Conservation (phyloP, 805 yeast species). For the Ogataea neopini region DNA sequence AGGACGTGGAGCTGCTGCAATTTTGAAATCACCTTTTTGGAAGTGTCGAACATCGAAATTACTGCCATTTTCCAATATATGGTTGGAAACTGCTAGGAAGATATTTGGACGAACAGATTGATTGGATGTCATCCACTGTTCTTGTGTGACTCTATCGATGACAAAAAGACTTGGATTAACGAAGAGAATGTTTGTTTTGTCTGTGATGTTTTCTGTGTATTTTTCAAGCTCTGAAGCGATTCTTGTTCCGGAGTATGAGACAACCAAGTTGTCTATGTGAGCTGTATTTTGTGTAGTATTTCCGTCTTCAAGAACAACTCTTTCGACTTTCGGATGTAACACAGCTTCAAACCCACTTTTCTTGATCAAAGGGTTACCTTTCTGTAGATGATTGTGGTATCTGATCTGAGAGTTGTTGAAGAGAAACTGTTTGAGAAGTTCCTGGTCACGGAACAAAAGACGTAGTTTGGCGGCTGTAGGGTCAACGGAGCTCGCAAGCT, state of each 20-base stretch:
- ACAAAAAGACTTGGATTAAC: constrained; percentile 27
- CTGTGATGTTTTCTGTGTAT: constrained; percentile 14
- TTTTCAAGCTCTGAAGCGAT: constrained; percentile 4
- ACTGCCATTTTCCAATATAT: constrained; percentile 17
- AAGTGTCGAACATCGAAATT: constrained; percentile 28
- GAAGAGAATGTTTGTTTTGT: constrained; percentile 26
- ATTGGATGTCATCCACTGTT: constrained; percentile 9
- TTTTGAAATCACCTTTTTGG: constrained; percentile 23
- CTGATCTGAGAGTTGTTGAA: constrained; percentile 16
- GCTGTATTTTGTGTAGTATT: neutral
- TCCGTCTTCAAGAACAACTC: neutral
- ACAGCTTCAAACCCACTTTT: constrained; percentile 9
- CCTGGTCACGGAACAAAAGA: constrained; percentile 13
- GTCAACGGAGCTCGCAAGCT: constrained; percentile 15
- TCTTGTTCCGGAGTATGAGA: constrained; percentile 11
- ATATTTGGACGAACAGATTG: constrained; percentile 19
- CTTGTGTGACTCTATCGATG: constrained; percentile 13
- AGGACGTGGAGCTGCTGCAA: constrained; percentile 21
- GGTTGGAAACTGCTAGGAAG: constrained; percentile 26
- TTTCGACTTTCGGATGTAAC: constrained; percentile 4
- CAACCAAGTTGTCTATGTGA: constrained; percentile 15
- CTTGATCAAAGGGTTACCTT: constrained; percentile 14
- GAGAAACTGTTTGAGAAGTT: constrained; percentile 10
- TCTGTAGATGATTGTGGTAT: constrained; percentile 14
- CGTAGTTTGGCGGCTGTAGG: constrained; percentile 7